Base-by-base conservation (phyloP, 306 rosid genomes). In the Prunus mongolica region DNA sequence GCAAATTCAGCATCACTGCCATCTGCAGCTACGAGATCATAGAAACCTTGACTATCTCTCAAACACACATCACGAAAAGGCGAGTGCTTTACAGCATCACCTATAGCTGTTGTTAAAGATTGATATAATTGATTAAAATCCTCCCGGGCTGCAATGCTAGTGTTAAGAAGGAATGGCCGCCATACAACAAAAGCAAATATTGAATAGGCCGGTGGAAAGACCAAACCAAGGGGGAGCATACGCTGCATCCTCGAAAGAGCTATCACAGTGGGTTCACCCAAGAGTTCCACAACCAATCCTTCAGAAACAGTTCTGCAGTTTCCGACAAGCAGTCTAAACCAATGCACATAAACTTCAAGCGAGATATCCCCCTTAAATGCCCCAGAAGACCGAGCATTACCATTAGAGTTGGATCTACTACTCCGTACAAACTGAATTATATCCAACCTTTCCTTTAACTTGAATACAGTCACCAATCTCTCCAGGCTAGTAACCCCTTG, bases 181-280 rank as follows among this genome's bases (percentile, higher is more conserved):
- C 97, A 90, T 61, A 81, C 73, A 63, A 95, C 82, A 73, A 92
- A 85, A 54, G 97, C 87, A 85, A 95, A 95, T 82, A 92, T 92
- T 67, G 97, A 84, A 84, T 92, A 95, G 45, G 99, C 97, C 77
- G 99, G 97, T 27, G 96, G 93, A 84, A 95, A 87, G 69, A 95
- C 91, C 83, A 95, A 79, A 62, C 77, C 72, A 67, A 89, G 89
- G 78, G 99, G 96, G 66, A 92, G 97, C 92, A 89, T 81, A 10
- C 86, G 94, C 81, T 95, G 99, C 97, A 92, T 90, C 87, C 99
- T 89, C 70, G 91, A 88, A 84, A 95, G 99, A 55, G 96, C 97
- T 72, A 89, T 75, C 79, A 90, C 72, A 65, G 87, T 88, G 27
- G 97, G 93, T 78, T 95, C 99, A 46, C 97, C 96, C 80, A 92